phyloP scores from a whole-genome alignment of 2,329 filamentous ascomycete genomes.

The Neopestalotiopsis sp. region DNA sequence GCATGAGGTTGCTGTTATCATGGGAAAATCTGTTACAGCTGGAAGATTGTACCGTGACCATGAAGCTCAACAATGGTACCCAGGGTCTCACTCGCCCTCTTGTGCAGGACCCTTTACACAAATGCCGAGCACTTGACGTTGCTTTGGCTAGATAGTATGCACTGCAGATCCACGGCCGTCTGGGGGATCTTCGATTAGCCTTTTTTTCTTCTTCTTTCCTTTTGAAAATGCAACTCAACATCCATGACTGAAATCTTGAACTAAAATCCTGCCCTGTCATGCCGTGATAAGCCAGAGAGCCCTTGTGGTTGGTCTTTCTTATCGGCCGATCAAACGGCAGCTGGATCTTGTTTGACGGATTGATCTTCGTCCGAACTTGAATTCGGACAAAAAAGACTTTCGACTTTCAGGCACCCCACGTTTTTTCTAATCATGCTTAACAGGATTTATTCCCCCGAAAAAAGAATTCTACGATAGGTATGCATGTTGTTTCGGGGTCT shows the following conservation, averaged over 20 bases:
- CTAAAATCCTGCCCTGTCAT: too few relatives aligned
- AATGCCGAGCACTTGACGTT: not conserved
- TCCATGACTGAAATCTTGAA: too few relatives aligned
- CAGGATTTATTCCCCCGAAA: not conserved
- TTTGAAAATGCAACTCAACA: too few relatives aligned
- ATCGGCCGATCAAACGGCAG: conserved; percentile 11
- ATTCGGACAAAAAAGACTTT: not conserved
- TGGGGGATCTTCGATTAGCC: not conserved
- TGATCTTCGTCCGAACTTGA: conserved; percentile 11
- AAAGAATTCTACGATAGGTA: not conserved
- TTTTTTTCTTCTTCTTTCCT: not conserved
- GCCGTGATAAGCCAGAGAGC: too few relatives aligned
- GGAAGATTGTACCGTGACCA: too few relatives aligned
- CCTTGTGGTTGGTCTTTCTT: not conserved
- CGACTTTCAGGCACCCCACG: not conserved
- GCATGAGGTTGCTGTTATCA: too few relatives aligned
- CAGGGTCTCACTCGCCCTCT: too few relatives aligned
- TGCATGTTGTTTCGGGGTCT: not conserved
- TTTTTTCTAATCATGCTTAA: not conserved
- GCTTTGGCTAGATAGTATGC: not conserved
- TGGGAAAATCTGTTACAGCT: too few relatives aligned
- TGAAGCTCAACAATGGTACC: too few relatives aligned
- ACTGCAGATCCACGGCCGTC: not conserved
- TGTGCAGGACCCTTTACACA: not conserved
- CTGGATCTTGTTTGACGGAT: conserved; percentile 6